These are phyloP conservation scores for Solanum megistacrolobum DNA, from an alignment of 257 asterid species.

Conservation along the genomic window DNA sequence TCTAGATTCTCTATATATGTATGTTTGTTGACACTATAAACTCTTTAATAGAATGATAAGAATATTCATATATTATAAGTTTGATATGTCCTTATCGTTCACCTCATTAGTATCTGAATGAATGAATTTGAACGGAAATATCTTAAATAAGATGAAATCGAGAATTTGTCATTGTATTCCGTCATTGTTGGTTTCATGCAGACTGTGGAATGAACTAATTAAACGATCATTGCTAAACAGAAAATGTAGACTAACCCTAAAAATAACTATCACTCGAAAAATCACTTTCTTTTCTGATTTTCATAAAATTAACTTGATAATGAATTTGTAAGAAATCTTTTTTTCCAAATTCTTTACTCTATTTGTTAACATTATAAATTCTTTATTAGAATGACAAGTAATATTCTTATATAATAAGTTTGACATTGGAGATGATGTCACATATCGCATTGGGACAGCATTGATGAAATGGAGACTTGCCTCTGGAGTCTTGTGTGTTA, in stretches of 20 bases:
- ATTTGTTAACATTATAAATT: neutral
- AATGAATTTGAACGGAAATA: too few relatives aligned
- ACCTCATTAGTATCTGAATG: too few relatives aligned
- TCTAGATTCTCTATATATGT: too few relatives aligned
- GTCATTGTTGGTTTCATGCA: neutral
- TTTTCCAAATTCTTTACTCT: too few relatives aligned
- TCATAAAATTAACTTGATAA: neutral
- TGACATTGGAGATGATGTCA: neutral
- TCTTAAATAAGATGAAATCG: neutral
- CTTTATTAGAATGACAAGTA: neutral
- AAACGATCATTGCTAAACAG: neutral
- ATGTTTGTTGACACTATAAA: too few relatives aligned
- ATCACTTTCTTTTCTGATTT: neutral
- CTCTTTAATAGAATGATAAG: too few relatives aligned
- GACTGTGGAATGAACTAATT: neutral
- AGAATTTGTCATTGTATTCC: neutral
- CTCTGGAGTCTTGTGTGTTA: neutral
- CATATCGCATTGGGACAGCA: neutral
- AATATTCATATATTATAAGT: too few relatives aligned
- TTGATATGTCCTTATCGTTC: too few relatives aligned
- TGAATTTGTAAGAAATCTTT: neutral
- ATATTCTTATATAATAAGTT: too few relatives aligned
- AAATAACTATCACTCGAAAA: neutral
- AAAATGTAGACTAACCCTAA: neutral
- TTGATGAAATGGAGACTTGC: neutral